Evolutionary conservation across 225 moss, liverwort and hornwort species (phyloP), one percentile per base, ranked within the genome.

Genomic region (Physcomitrium patens): DNA sequence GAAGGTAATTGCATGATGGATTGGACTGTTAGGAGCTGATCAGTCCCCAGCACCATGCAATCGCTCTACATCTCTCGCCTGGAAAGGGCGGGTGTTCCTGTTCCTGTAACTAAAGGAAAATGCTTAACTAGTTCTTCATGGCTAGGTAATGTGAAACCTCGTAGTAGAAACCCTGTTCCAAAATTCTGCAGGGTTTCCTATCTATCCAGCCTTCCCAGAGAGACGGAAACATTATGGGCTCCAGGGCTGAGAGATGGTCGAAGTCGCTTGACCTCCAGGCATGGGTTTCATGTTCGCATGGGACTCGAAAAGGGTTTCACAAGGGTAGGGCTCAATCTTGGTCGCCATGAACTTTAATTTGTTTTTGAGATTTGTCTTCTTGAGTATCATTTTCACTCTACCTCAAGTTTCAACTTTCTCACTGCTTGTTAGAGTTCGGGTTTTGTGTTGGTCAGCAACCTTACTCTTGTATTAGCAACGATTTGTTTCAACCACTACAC

Each of bases 11-110:
- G 54, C 17, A 19, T 55, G 26, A 60, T 60, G 60, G 28, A 27
- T 26, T 14, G 60, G 28, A 59, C 9, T 56, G 12, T 37, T 37
- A 37, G 31, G 7, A 42, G 41, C 58, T 57, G 57, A 71, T 71
- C 53, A 71, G 24, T 13, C 28, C 58, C 28, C 28, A 26, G 60
- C 48, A 63, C 18, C 72, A 72, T 72, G 72, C 72, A 72, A 11
- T 72, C 72, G 2, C 28, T 62, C 27, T 61, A 61, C 8, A 12
- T 72, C 24, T 61, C 62, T 49, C 62, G 62, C 18, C 61, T 27
- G 61, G 24, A 17, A 17, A 28, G 10, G 3, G 62, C 20, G 11
- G 42, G 53, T 7, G 0, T 55, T 17, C 52, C 27, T 31, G 41
- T 50, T 8, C 54, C 37, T 15, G 55, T 8, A 41, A n/a, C n/a